These are phyloP conservation scores for Collybiopsis luxurians DNA, from an alignment of 768 basidiomycete genomes.

Conservation along the genomic window DNA sequence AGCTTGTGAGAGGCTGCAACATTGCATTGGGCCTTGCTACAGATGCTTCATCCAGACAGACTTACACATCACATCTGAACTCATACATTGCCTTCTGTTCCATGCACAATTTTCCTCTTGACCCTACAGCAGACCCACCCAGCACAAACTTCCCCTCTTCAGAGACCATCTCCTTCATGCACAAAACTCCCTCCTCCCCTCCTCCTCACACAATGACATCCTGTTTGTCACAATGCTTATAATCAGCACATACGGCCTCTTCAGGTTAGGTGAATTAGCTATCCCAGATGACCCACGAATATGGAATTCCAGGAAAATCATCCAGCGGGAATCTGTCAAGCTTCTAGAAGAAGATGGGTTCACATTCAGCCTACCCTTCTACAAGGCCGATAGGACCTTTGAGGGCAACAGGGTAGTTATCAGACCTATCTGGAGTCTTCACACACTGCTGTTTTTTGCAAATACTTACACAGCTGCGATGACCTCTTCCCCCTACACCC, in stretches of 20 bases:
- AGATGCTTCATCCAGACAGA: conserved; percentile 15
- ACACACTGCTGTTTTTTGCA: not conserved
- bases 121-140: conserved; percentile 26
- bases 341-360: not conserved
- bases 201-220: not conserved
- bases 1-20: conserved; percentile 23
- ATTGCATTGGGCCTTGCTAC: conserved; percentile 30
- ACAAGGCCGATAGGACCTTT: conserved; percentile 23
- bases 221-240: conserved; percentile 6
- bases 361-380: conserved; percentile 17
- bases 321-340: conserved; percentile 12
- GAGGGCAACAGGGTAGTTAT: conserved; percentile 12
- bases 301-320: conserved; percentile 14
- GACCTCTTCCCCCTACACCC: conserved; percentile 8
- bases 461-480: not conserved
- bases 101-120: conserved; percentile 27
- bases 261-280: conserved; percentile 27
- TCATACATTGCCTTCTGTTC: conserved; percentile 35
- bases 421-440: not conserved
- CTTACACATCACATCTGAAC: conserved; percentile 32
- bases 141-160: conserved; percentile 20
- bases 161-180: not conserved
- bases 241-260: conserved; percentile 19
- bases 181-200: not conserved
- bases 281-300: conserved; percentile 12